Conservation (phyloP, 192 early-diverging fungal species). For the Phycomyces nitens region DNA sequence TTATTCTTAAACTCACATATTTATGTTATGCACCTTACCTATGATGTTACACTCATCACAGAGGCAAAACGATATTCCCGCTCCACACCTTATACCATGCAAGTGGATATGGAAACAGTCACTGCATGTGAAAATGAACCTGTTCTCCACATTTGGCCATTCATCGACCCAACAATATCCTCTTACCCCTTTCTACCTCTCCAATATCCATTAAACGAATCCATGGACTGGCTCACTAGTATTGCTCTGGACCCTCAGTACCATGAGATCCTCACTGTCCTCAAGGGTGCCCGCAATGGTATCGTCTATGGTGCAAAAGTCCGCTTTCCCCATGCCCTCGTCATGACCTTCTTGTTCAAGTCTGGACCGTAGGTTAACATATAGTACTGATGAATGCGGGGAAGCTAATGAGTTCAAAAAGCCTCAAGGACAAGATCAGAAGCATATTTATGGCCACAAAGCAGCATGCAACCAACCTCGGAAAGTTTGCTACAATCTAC, state of each 20-base stretch:
- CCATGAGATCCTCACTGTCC: conserved; percentile 76
- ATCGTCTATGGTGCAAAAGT: conserved; percentile 96
- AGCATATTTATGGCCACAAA: conserved; percentile 84
- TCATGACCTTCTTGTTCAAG: conserved; percentile 95
- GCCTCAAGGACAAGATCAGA: conserved; percentile 69
- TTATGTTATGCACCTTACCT: too few species aligned
- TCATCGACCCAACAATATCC: neutral
- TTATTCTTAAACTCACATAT: too few species aligned
- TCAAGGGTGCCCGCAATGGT: conserved; percentile 93
- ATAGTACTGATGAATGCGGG: neutral
- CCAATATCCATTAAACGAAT: conserved; percentile 4
- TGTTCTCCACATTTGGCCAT: too few species aligned
- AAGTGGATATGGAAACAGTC: too few species aligned
- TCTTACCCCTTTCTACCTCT: neutral
- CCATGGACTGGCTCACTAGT: conserved; percentile 40
- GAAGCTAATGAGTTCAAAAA: conserved; percentile 24
- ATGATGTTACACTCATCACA: too few species aligned
- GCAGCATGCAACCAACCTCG: conserved; percentile 85
- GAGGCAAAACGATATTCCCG: too few species aligned
- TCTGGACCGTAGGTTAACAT: conserved; percentile 49
- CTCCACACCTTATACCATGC: too few species aligned
- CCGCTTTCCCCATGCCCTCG: conserved; percentile 93
- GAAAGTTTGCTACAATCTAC: conserved; percentile 91
- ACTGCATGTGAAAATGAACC: too few species aligned
- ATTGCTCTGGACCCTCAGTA: conserved; percentile 69